phyloP scores from a whole-genome alignment of 176 grass and related monocot species.

The Avena eriantha region DNA sequence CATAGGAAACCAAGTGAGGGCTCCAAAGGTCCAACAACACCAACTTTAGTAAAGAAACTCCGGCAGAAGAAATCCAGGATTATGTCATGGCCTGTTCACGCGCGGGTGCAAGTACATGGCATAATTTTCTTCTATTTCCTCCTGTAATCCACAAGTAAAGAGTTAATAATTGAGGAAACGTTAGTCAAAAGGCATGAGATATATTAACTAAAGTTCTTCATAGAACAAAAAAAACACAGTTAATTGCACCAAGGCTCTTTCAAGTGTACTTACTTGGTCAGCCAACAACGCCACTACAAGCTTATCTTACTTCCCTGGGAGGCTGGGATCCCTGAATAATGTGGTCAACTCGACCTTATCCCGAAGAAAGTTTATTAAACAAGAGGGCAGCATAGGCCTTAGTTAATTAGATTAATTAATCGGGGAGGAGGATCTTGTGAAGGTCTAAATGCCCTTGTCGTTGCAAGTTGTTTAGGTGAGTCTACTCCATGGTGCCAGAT shows the following conservation, averaged over 20 bases:
- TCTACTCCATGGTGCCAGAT: slow-evolving; percentile 72
- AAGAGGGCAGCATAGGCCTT: slow-evolving; percentile 28
- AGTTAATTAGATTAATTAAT: slow-evolving; percentile 43
- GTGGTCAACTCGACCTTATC: slow-evolving; percentile 63
- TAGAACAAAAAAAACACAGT: slow-evolving; percentile 12
- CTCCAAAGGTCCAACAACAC: not conserved
- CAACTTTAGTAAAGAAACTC: slow-evolving; percentile 39
- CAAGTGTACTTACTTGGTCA: slow-evolving; percentile 46
- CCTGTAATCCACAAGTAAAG: slow-evolving; percentile 31
- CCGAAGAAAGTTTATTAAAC: slow-evolving; percentile 34
- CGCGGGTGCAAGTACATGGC: slow-evolving; percentile 33
- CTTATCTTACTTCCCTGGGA: slow-evolving; percentile 35
- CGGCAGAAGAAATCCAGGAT: slow-evolving; percentile 46
- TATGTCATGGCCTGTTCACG: slow-evolving; percentile 43
- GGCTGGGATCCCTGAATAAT: slow-evolving; percentile 42
- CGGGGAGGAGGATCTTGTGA: slow-evolving; percentile 38
- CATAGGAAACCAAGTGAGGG: no score
- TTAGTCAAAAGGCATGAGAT: slow-evolving; percentile 46
- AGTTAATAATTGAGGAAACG: slow-evolving; percentile 24
- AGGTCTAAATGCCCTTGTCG: slow-evolving; percentile 51
- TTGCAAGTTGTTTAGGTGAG: slow-evolving; percentile 86
- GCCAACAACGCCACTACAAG: slow-evolving; percentile 58
- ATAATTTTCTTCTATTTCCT: not conserved
- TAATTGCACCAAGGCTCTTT: slow-evolving; percentile 19
- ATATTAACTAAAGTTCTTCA: slow-evolving; percentile 32